These are phyloP conservation scores for Penicillium cataractarum DNA, from an alignment of 495 filamentous ascomycete species.

Conservation along the genomic window DNA sequence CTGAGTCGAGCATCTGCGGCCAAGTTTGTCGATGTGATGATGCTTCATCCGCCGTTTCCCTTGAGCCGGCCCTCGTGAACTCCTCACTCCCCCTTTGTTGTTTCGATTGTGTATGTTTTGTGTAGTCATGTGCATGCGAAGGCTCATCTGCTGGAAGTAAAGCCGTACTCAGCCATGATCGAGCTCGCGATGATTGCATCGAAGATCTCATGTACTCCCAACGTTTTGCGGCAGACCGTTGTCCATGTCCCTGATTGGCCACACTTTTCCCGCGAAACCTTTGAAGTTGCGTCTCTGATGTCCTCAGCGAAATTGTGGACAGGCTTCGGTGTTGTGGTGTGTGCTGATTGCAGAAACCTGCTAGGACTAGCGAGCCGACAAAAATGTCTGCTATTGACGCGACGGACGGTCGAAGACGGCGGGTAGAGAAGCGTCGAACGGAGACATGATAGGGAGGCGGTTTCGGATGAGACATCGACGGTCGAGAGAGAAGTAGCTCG, in stretches of 20 bases:
- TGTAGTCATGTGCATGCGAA: not conserved
- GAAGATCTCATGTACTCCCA: slow-evolving; percentile 27
- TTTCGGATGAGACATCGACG: slow-evolving; percentile 41
- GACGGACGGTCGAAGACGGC: slow-evolving; percentile 46
- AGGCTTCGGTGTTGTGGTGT: slow-evolving; percentile 39
- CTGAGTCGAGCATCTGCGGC: slow-evolving; percentile 5
- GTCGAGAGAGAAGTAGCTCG: slow-evolving; percentile 38
- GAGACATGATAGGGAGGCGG: slow-evolving; percentile 34
- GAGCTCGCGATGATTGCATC: slow-evolving; percentile 28
- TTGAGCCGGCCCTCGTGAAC: not conserved
- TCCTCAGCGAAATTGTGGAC: slow-evolving; percentile 29
- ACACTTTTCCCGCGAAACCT: slow-evolving; percentile 24
- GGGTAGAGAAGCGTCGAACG: slow-evolving; percentile 40
- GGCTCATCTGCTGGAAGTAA: slow-evolving; percentile 25
- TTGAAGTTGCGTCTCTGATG: slow-evolving; percentile 17
- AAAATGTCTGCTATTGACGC: slow-evolving; percentile 58
- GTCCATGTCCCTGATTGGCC: slow-evolving; percentile 17
- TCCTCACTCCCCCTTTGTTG: not conserved
- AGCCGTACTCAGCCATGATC: slow-evolving; percentile 38
- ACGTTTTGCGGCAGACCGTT: slow-evolving; percentile 21
- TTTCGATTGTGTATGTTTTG: not conserved
- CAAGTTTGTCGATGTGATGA: slow-evolving; percentile 4
- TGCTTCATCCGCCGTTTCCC: not conserved
- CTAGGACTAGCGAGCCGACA: slow-evolving; percentile 65
- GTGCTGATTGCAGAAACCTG: slow-evolving; percentile 64